phyloP scores from a whole-genome alignment of 2,329 filamentous ascomycete genomes.

The Cordyceps javanica region DNA sequence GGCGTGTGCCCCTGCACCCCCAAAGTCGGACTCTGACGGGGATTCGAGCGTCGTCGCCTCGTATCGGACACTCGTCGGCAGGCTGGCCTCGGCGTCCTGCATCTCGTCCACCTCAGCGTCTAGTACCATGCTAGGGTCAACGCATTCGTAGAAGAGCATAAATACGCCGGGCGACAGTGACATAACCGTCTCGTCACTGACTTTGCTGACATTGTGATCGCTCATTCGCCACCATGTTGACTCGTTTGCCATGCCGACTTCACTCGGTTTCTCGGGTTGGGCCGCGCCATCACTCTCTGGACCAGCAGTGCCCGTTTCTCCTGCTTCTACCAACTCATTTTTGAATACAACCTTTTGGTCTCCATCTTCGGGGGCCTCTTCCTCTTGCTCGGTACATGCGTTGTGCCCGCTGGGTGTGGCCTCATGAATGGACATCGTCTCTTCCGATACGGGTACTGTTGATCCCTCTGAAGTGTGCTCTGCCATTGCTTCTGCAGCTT shows the following conservation, averaged over 20 bases:
- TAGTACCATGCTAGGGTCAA: slow-evolving; percentile 48
- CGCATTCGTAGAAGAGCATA: slow-evolving; percentile 92
- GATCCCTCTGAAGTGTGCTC: neutral
- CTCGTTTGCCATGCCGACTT: neutral
- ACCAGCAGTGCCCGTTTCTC: neutral
- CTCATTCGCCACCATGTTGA: slow-evolving; percentile 70
- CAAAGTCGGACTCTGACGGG: neutral
- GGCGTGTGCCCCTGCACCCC: neutral
- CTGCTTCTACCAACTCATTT: neutral
- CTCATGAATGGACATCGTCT: neutral
- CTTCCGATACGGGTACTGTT: neutral
- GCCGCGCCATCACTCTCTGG: neutral
- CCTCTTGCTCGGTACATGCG: neutral
- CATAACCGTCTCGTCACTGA: slow-evolving; percentile 67
- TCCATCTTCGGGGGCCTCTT: neutral
- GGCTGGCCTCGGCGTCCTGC: slow-evolving; percentile 4
- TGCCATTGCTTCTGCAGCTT: neutral
- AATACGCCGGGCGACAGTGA: slow-evolving; percentile 72
- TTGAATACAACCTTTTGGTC: neutral
- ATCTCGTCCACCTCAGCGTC: slow-evolving; percentile 23
- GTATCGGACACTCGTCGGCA: neutral
- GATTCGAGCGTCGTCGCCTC: neutral
- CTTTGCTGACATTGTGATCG: slow-evolving; percentile 74
- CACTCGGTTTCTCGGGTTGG: neutral
- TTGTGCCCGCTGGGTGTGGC: neutral